A percentile compares a stretch with the other conserved stretches of the same genome.
phyloP scores from a whole-genome alignment of 257 asterid species.

The Fraxinus excelsior region DNA sequence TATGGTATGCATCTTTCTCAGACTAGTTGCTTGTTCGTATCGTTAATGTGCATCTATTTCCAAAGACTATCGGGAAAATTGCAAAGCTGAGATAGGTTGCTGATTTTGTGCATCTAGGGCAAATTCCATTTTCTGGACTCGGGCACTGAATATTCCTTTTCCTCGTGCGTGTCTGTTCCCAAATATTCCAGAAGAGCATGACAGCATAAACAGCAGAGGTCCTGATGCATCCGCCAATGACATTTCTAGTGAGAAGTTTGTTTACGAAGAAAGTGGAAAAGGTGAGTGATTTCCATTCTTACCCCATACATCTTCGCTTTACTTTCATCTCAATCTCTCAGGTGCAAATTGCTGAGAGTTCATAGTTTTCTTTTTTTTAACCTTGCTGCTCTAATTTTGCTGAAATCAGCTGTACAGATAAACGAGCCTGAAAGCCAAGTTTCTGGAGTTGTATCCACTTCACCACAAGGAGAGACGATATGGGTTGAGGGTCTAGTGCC shows the following conservation, averaged over 20 bases:
- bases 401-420: conserved; percentile 35
- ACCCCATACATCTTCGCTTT: conserved; percentile 11
- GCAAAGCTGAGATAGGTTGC: conserved; percentile 22
- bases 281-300: conserved; percentile 36
- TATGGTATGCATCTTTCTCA: conserved; percentile 59
- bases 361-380: conserved; percentile 12
- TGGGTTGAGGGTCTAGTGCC: conserved; percentile 98
- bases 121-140: conserved; percentile 93
- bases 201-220: conserved; percentile 19
- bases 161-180: conserved; percentile 60
- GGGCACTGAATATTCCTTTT: conserved; percentile 88
- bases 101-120: conserved; percentile 65
- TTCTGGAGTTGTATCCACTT: conserved; percentile 39
- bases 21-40: conserved; percentile 18
- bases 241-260: conserved; percentile 41
- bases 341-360: conserved; percentile 13
- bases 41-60: conserved; percentile 5
- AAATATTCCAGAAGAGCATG: conserved; percentile 42
- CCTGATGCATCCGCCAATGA: conserved; percentile 29
- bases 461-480: conserved; percentile 55
- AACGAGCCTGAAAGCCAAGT: conserved; percentile 40
- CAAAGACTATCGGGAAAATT: conserved; percentile 4
- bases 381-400: conserved; percentile 12
- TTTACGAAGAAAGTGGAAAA: conserved; percentile 39
- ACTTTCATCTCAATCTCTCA: conserved; percentile 16